Base-by-base conservation (phyloP, 345 rosid species). In the Salix suchowensis region DNA sequence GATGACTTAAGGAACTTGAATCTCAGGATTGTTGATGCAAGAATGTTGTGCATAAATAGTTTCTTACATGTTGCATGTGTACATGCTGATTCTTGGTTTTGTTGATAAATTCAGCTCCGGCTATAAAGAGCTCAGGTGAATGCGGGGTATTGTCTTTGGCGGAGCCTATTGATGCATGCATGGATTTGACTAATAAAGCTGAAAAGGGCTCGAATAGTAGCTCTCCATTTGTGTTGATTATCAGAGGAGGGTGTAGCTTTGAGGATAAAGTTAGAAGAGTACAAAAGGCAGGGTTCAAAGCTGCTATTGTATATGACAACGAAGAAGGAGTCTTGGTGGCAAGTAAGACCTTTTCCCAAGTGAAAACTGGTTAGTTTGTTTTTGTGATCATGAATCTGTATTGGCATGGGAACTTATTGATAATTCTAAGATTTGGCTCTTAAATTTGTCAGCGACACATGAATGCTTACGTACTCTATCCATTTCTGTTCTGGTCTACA, bases 221-320 rank as follows among this genome's bases (percentile, higher is more conserved):
- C 78, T 87, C 92, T 4, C 82, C 86, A 16, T 94, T 91, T 69
- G 92, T 86, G 68, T 79, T 96, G 83, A 85, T 92, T 60, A 70
- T 89, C 62, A 89, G 99, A 87, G 99, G 97, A 76, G 91, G 88
- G 2, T 96, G 99, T 76, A 87, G 92, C 83, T 96, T 96, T 44
- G 97, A 96, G 68, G 93, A 94, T 4, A 96, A 96, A 90, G 94
- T 92, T 46, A 88, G 97, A 81, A 87, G 81, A 60, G 99, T 90
- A 1, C 99, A 96, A 67, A 85, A 76, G 83, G 97, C 98, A 14
- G 94, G 98, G 21, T 96, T 89, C 71, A 83, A 85, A 81, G 94
- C 95, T 65, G 98, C 91, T 28, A 82, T 96, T 80, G 88, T 94
- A 64, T 87, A 87, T 66, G 87, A 96, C 79, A 76, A 80, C 36